A percentile compares a stretch with the other conserved stretches of the same genome.
These are phyloP conservation scores for Aspergillus steynii DNA, from an alignment of 495 filamentous ascomycete species.

Conservation along the genomic window DNA sequence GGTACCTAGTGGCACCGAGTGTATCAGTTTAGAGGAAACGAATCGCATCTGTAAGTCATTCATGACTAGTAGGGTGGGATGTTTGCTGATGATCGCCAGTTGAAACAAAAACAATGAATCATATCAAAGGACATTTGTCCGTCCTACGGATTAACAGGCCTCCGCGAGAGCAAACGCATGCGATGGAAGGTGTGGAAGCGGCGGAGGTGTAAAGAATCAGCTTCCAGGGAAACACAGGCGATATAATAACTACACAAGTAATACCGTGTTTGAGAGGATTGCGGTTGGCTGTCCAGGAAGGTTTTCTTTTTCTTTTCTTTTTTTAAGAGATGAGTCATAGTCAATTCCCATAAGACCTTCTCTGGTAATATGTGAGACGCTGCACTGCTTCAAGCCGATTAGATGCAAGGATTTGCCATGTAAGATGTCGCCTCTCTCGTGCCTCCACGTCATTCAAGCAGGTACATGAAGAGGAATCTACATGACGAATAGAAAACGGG, in stretches of 20 bases:
- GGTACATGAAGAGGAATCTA: background rate
- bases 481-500: no score
- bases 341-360: no score
- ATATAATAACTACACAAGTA: no score
- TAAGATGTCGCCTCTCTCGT: background rate
- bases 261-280: no score
- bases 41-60: slow-evolving; percentile 30
- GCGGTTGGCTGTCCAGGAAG: no score
- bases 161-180: no score
- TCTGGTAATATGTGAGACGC: no score
- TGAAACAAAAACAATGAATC: background rate
- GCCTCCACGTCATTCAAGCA: background rate
- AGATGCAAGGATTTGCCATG: background rate
- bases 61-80: background rate
- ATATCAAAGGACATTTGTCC: background rate
- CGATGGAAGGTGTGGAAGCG: no score
- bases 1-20: slow-evolving; percentile 23
- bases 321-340: no score
- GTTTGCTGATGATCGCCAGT: background rate
- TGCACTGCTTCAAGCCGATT: background rate
- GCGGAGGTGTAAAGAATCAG: no score
- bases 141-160: background rate
- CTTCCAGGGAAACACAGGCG: no score
- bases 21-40: slow-evolving; percentile 29
- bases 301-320: no score